These are phyloP conservation scores for Zalerion maritima DNA, from an alignment of 495 filamentous ascomycete species.

Conservation along the genomic window DNA sequence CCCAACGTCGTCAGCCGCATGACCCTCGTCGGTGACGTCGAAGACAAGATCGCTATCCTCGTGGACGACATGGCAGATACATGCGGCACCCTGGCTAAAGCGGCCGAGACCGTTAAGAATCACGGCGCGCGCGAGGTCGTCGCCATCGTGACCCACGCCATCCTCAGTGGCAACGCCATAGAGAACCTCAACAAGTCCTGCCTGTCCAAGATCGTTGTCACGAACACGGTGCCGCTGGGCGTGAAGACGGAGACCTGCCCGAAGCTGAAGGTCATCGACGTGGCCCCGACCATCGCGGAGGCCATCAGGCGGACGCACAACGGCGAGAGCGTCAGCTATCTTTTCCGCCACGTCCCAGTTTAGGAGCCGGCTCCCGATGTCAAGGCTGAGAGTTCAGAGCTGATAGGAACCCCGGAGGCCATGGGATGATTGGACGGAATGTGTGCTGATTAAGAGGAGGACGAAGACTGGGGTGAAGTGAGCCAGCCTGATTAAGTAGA, in stretches of 20 bases:
- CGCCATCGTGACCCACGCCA: constrained; percentile 93
- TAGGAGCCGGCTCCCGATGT: no score
- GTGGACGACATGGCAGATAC: constrained; percentile 82
- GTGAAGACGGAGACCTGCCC: constrained; percentile 68
- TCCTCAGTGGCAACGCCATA: constrained; percentile 82
- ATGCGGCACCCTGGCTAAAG: constrained; percentile 87
- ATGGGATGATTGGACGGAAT: no score
- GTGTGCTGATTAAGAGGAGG: no score
- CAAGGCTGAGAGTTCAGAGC: no score
- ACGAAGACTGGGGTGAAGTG: no score
- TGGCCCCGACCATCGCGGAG: constrained; percentile 62
- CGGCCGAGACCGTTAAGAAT: constrained; percentile 78
- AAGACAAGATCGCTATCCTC: constrained; percentile 41
- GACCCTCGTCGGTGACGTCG: constrained; percentile 74
- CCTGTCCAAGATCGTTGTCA: constrained; percentile 71
- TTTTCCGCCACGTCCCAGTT: no score
- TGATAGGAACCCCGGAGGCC: no score
- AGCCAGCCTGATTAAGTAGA: no score
- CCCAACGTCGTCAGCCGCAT: constrained; percentile 94
- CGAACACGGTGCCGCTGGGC: constrained; percentile 87
- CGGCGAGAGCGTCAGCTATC: constrained; percentile 39
- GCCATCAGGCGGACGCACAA: constrained; percentile 88
- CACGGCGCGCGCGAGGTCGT: constrained; percentile 80
- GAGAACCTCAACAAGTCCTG: constrained; percentile 75
- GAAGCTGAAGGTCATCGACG: constrained; percentile 80